Evolutionary conservation across 768 basidiomycete species (phyloP).

Genomic region (Amanita rubescens): DNA sequence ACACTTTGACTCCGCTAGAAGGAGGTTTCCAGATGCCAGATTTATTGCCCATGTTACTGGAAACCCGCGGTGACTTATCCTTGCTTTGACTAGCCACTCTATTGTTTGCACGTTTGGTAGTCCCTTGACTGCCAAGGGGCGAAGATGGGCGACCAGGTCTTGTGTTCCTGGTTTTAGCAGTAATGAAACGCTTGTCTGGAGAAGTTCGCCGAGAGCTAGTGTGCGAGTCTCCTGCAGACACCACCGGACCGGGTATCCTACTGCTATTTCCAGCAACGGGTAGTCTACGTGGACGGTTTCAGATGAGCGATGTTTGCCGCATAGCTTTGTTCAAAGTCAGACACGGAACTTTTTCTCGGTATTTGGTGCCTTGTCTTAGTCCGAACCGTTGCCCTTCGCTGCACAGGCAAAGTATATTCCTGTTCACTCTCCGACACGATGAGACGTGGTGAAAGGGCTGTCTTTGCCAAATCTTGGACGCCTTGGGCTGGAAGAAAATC

Average conservation of each 20-base stretch:
- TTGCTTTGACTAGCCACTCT: conserved; percentile 29
- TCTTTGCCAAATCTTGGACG: conserved; percentile 63
- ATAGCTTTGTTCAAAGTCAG: conserved; percentile 89
- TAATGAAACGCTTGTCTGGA: conserved; percentile 57
- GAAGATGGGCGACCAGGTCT: conserved; percentile 40
- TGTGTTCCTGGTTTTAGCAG: conserved; percentile 29
- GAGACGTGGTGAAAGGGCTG: conserved; percentile 53
- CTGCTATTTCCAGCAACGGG: conserved; percentile 27
- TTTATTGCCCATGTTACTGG: conserved; percentile 36
- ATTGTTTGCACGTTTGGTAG: conserved; percentile 30
- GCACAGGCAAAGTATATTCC: conserved; percentile 40
- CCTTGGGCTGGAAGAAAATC: conserved; percentile 68
- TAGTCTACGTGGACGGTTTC: conserved; percentile 46
- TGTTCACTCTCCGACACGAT: conserved; percentile 79
- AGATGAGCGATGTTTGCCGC: conserved; percentile 86
- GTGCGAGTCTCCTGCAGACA: conserved; percentile 45
- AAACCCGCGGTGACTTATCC: conserved; percentile 38
- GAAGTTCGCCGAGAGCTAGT: conserved; percentile 59
- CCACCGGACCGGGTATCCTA: conserved; percentile 50
- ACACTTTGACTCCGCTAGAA: conserved; percentile 61
- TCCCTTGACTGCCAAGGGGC: conserved; percentile 28
- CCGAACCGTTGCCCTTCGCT: conserved; percentile 18
- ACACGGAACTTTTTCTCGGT: conserved; percentile 53
- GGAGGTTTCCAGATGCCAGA: conserved; percentile 48
- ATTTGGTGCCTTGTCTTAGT: conserved; percentile 45